A percentile compares a stretch with the other conserved stretches of the same genome.
These are phyloP conservation scores for Angomonas desouzai DNA, from an alignment of 208 protist species.

Conservation along the genomic window DNA sequence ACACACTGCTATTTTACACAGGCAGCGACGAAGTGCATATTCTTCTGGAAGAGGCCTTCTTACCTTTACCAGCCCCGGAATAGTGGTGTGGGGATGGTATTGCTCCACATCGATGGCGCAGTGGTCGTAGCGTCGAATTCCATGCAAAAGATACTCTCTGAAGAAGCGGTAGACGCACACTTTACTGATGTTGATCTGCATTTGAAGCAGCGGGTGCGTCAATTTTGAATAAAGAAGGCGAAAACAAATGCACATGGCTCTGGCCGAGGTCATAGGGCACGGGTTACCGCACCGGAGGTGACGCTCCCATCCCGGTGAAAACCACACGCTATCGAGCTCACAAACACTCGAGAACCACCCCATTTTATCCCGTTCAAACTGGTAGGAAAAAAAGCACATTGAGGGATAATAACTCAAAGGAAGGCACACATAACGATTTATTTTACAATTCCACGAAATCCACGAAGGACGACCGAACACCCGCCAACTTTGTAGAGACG, in stretches of 20 bases:
- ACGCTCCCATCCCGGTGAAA: neutral
- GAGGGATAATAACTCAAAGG: slow-evolving; percentile 70
- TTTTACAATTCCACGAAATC: neutral
- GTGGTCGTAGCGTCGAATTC: neutral
- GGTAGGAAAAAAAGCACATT: slow-evolving; percentile 45
- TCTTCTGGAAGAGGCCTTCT: neutral
- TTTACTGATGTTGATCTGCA: neutral
- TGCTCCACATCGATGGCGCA: neutral
- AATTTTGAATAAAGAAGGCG: neutral
- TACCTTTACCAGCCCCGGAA: neutral
- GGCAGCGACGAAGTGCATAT: neutral
- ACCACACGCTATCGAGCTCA: neutral
- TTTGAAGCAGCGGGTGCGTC: neutral
- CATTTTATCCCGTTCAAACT: slow-evolving; percentile 16
- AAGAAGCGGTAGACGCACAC: neutral
- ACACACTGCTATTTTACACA: neutral
- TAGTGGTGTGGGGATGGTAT: neutral
- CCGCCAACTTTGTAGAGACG: neutral
- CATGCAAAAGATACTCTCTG: neutral
- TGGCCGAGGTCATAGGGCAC: neutral
- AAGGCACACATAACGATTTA: slow-evolving; percentile 31
- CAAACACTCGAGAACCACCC: neutral
- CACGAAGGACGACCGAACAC: slow-evolving; percentile 1
- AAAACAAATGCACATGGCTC: neutral
- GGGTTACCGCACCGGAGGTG: too few relatives aligned